Conservation (phyloP, 768 basidiomycete species). For the Mrakia gelida region DNA sequence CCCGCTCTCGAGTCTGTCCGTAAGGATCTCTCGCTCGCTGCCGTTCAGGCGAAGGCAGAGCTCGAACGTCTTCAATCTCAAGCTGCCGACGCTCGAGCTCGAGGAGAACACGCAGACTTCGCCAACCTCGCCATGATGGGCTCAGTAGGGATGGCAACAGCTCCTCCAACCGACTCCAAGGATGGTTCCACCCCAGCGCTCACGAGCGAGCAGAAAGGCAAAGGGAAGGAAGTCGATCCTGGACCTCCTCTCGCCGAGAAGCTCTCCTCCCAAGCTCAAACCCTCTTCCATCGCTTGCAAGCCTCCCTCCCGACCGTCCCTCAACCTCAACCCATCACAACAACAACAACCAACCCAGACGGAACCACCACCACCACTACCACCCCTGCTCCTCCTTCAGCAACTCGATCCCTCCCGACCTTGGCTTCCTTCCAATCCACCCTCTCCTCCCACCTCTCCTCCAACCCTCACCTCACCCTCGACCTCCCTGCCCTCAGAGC, state of each 20-base stretch:
- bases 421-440: slow-evolving; percentile 36
- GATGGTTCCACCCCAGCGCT: not conserved
- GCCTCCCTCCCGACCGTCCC: slow-evolving; percentile 29
- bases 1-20: slow-evolving; percentile 29
- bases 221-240: slow-evolving; percentile 37
- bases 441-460: slow-evolving; percentile 33
- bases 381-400: slow-evolving; percentile 21
- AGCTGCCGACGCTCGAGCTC: slow-evolving; percentile 26
- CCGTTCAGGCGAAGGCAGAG: slow-evolving; percentile 28
- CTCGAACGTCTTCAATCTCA: slow-evolving; percentile 30
- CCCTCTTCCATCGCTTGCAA: slow-evolving; percentile 24
- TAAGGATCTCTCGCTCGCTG: slow-evolving; percentile 27
- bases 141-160: not conserved
- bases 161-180: not conserved
- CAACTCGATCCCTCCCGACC: slow-evolving; percentile 35
- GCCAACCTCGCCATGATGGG: slow-evolving; percentile 20
- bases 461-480: slow-evolving; percentile 46
- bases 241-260: slow-evolving; percentile 3
- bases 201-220: slow-evolving; percentile 36
- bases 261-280: not conserved
- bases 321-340: not conserved
- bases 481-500: slow-evolving; percentile 63
- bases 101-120: slow-evolving; percentile 4
- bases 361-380: slow-evolving; percentile 25
- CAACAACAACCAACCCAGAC: slow-evolving; percentile 34